Conservation (phyloP, 108 stramenopile species). For the Nitzschia sp. region DNA sequence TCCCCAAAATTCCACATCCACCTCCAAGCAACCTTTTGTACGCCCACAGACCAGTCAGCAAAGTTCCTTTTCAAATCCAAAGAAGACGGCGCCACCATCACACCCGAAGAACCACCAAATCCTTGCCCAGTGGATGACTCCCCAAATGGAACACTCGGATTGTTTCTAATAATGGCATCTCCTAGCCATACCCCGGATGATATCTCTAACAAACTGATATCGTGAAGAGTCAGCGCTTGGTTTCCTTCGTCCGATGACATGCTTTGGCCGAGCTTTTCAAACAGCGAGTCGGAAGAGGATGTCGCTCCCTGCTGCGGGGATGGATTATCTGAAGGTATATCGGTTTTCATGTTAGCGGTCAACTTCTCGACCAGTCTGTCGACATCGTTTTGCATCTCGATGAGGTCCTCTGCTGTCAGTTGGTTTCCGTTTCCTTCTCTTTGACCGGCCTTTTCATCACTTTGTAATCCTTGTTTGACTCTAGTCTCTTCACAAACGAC, state of each 20-base stretch:
- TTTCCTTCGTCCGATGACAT: constrained; percentile 32
- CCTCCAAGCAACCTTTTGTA: constrained; percentile 73
- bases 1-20: constrained; percentile 78
- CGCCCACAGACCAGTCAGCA: constrained; percentile 68
- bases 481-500: constrained; percentile 52
- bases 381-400: constrained; percentile 52
- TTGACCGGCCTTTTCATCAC: neutral
- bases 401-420: constrained; percentile 38
- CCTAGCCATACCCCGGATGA: constrained; percentile 76
- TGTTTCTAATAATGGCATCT: constrained; percentile 73
- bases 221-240: constrained; percentile 39
- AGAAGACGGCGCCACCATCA: constrained; percentile 12
- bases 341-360: constrained; percentile 25
- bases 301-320: constrained; percentile 10
- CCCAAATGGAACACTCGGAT: constrained; percentile 30
- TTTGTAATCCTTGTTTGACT: neutral
- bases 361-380: constrained; percentile 53
- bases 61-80: constrained; percentile 38
- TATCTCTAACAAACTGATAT: constrained; percentile 58
- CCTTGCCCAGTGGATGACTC: constrained; percentile 25
- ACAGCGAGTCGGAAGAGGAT: neutral
- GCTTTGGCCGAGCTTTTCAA: constrained; percentile 35
- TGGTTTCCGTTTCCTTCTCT: constrained; percentile 6
- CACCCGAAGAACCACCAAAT: constrained; percentile 27
- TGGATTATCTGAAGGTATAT: neutral